Conservation (phyloP, 176 grass and related monocot species). For the Cenchrus fungigraminus region DNA sequence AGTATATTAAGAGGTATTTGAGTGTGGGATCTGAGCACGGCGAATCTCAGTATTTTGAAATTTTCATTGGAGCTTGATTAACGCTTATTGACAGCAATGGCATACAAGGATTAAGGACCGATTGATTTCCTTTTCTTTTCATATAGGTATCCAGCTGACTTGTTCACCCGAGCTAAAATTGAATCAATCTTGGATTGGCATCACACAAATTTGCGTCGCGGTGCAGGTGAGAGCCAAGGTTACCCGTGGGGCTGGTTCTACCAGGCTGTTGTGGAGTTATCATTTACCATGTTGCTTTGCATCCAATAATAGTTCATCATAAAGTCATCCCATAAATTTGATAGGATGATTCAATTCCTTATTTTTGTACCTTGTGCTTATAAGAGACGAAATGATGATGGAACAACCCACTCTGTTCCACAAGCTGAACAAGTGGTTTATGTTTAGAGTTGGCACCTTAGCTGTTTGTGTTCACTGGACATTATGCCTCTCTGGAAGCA, state of each 20-base stretch:
- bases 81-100: no score
- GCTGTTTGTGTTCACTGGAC: neutral
- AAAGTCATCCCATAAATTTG: neutral
- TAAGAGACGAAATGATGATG: neutral
- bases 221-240: constrained; percentile 47
- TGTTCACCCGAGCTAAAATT: constrained; percentile 80
- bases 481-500: neutral
- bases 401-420: neutral
- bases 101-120: neutral
- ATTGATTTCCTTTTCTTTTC: neutral
- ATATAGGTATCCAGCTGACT: constrained; percentile 79
- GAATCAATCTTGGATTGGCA: constrained; percentile 96
- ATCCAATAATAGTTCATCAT: neutral
- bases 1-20: no score
- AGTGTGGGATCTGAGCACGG: no score
- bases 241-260: neutral
- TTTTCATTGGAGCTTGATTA: no score
- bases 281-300: constrained; percentile 3
- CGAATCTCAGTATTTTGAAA: no score
- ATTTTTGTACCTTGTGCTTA: neutral
- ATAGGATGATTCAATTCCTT: neutral
- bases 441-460: neutral
- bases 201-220: constrained; percentile 78
- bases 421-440: constrained; percentile 1
- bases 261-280: neutral